Base-by-base conservation (phyloP, 2,329 filamentous ascomycete species). In the Cytospora leucostoma region DNA sequence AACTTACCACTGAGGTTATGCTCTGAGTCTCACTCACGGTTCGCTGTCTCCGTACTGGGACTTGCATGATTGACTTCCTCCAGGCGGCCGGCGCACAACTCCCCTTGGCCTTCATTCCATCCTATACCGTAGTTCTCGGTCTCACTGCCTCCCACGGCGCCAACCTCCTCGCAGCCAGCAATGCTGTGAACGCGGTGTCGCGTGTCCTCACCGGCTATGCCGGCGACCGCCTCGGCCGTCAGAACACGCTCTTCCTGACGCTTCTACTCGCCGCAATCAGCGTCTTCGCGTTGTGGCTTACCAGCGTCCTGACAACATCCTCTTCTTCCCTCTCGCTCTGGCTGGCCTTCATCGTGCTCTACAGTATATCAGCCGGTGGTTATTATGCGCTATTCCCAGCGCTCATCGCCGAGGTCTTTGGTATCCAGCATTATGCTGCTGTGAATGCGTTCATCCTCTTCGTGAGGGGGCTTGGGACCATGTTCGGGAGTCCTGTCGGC, bases 391-490 rank as follows among this genome's bases (percentile, higher is more conserved):
- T 81, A 7, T 80, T 80, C 62, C 79, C 79, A 1, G 78, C 78
- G 0, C 75, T 78, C 11, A 76, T 81, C 15, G 76, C 77, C n/a
- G 79, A 82, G 64, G 76, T 81, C 5, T 81, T 81, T 69, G 78
- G 79, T 2, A 77, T 81, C 34, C 74, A 76, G 62, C 77, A 78
- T 54, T 81, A 80, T 65, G 78, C 78, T 0, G 77, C 77, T 21
- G 78, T 81, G 5, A 81, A 80, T 66, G 78, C 77, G 2, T 80
- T 80, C 61, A 77, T 80, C 17, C 75, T 79, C 44, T 78, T 81
- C 55, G 71, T 80, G 1, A 70, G 78, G 51, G 79, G 78, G 0
- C 67, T 79, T 8, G 78, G 78, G 0, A 77, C 75, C 0, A 75
- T 80, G 69, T 76, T 80, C 66, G 79, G 79, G 7, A 78, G 75